A percentile compares a stretch with the other conserved stretches of the same genome.
Evolutionary conservation across 768 basidiomycete species (phyloP).

Genomic region (Porphyrellus cyaneotinctus): DNA sequence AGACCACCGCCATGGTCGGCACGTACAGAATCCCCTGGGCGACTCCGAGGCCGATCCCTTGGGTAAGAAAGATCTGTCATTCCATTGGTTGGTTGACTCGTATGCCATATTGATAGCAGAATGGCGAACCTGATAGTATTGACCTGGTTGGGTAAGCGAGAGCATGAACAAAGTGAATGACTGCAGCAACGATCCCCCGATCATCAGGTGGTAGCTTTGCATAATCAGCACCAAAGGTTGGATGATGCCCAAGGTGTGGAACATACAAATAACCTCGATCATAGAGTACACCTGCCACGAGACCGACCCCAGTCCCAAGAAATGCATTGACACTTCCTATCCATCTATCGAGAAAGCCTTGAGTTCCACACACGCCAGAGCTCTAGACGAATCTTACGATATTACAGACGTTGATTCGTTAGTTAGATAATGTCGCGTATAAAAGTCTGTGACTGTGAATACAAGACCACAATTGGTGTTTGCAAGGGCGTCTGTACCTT

Average conservation of each 20-base stretch:
- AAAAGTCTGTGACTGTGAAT: constrained; percentile 32
- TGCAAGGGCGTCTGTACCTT: constrained; percentile 23
- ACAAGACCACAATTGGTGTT: neutral
- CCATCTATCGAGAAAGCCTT: constrained; percentile 26
- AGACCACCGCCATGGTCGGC: constrained; percentile 40
- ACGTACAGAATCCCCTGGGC: constrained; percentile 45
- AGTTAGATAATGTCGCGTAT: constrained; percentile 33
- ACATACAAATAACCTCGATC: constrained; percentile 51
- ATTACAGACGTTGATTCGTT: constrained; percentile 34
- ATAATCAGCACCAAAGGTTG: neutral
- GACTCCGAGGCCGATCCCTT: constrained; percentile 46
- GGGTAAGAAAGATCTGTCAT: constrained; percentile 43
- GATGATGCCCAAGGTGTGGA: neutral
- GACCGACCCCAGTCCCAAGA: constrained; percentile 34
- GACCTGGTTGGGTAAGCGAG: constrained; percentile 38
- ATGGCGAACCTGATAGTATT: constrained; percentile 40
- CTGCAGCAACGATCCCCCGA: constrained; percentile 43
- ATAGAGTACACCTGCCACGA: constrained; percentile 43
- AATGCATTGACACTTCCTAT: constrained; percentile 48
- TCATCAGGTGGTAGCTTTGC: constrained; percentile 41
- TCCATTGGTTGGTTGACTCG: neutral
- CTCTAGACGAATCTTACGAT: constrained; percentile 27
- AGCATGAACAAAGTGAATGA: constrained; percentile 42
- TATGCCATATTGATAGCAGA: neutral
- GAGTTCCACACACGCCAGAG: neutral